Base-by-base conservation (phyloP, 768 basidiomycete species). In the Mycena vitilis region DNA sequence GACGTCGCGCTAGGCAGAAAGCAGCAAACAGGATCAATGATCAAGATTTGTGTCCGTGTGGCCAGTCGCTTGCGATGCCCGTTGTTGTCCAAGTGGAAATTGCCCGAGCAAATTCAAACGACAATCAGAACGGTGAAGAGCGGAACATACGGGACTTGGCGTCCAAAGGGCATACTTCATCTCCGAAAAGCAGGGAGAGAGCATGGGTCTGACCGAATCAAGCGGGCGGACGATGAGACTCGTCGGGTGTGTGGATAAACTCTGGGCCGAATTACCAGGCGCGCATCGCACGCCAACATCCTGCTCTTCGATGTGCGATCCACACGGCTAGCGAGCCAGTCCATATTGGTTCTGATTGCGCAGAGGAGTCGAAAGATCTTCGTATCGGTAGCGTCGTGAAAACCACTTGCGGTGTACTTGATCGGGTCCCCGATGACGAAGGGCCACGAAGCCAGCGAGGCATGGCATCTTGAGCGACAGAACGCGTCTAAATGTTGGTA, bases 111-210 rank as follows among this genome's bases (percentile, higher is more conserved):
- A 22, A 63, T 56, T n/a, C 2, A n/a, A 36, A 65, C 18, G 30
- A 30, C 36, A 25, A 38, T 47, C 20, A 47, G 44, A 20, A 9
- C 51, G 25, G 18, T 11, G 44, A 7, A 11, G 44, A n/a, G 49
- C 49, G 57, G 34, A 12, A 52, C 58, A 55, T 36, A 52, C 56
- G 47, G 63, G 22, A 16, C 30, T 30, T 34, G 44, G 44, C n/a
- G 15, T 40, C 37, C 20, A 56, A 52, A 49, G 30, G 49, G 37
- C 49, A 65, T 38, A 42, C n/a, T 55, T 66, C 49, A 66, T 60
- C 23, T 66, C 65, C 58, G 65, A 66, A 66, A 66, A 55, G 64
- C 20, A 52, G 64, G 57, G 53, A 63, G 63, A 38, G 57, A 51
- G 55, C 62, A 60, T 53, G 42, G 45, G 55, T 52, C 30, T 37